phyloP scores from a whole-genome alignment of 306 rosid species.

The Dryas alaskensis region DNA sequence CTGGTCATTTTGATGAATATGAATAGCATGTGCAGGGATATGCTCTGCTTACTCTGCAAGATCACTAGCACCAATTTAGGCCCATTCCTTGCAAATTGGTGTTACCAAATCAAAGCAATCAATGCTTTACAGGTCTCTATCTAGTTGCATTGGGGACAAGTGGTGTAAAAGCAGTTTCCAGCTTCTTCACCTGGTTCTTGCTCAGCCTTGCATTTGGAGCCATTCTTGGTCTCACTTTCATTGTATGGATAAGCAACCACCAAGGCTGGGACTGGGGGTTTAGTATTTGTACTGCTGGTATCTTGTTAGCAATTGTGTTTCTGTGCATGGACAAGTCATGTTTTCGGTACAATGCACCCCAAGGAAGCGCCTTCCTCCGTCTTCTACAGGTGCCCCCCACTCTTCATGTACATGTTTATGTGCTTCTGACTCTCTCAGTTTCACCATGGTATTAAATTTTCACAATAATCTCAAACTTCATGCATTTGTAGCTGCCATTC shows the following conservation, averaged over 20 bases:
- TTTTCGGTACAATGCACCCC: conserved; percentile 53
- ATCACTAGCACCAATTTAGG: conserved; percentile 48
- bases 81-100: conserved; percentile 56
- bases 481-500: conserved; percentile 57
- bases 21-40: conserved; percentile 49
- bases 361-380: conserved; percentile 67
- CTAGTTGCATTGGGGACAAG: conserved; percentile 70
- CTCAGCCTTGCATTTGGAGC: conserved; percentile 67
- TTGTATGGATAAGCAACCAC: conserved; percentile 59
- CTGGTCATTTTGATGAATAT: no score
- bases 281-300: conserved; percentile 34
- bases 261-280: conserved; percentile 74
- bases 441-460: no score
- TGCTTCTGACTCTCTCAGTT: no score
- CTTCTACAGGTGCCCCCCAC: conserved; percentile 59
- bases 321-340: conserved; percentile 56
- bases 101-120: conserved; percentile 23
- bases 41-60: conserved; percentile 60
- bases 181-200: conserved; percentile 85
- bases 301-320: conserved; percentile 33
- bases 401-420: no score
- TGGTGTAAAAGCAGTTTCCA: conserved; percentile 75
- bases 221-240: no score
- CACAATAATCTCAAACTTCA: no score
- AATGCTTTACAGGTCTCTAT: conserved; percentile 62